phyloP scores from a whole-genome alignment of 2,329 filamentous ascomycete genomes.

The Sclerotinia spermophila region DNA sequence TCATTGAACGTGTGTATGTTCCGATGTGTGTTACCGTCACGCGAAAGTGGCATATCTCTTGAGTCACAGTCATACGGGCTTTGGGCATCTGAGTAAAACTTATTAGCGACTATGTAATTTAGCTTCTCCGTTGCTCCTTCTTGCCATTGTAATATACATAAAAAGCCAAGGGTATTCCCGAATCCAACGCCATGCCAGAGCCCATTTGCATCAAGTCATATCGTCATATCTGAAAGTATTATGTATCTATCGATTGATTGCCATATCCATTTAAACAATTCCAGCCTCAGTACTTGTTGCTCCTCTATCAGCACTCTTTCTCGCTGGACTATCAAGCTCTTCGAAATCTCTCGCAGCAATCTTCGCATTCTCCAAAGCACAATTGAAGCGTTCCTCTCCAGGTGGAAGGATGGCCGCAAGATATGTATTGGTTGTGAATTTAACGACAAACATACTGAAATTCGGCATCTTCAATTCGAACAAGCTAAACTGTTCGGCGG shows the following conservation, averaged over 20 bases:
- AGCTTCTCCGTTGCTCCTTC: neutral
- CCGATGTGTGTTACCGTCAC: neutral
- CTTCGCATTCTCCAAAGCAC: conserved; percentile 84
- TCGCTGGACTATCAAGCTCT: conserved; percentile 54
- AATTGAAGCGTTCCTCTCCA: conserved; percentile 87
- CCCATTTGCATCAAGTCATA: conserved; percentile 7
- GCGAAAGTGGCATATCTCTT: neutral
- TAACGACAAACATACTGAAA: conserved; percentile 92
- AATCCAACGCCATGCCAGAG: conserved; percentile 17
- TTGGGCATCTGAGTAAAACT: neutral
- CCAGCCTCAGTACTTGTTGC: conserved; percentile 22
- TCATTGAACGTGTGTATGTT: neutral
- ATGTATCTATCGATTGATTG: neutral
- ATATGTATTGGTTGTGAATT: conserved; percentile 97
- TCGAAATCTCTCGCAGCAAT: conserved; percentile 80
- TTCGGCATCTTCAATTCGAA: conserved; percentile 75
- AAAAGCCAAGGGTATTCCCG: conserved; percentile 19
- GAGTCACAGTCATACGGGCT: neutral
- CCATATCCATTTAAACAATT: neutral
- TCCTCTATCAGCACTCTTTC: conserved; percentile 33
- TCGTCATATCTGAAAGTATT: conserved; percentile 1
- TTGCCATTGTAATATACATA: conserved; percentile 2
- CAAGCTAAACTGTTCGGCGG: conserved; percentile 74
- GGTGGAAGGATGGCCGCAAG: conserved; percentile 88
- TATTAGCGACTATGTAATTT: neutral